Percentiles rank a stretch among this genome's conserved stretches.
These are phyloP conservation scores for Lasiodiplodia sp. DNA, from an alignment of 2,329 filamentous ascomycete genomes.

Conservation along the genomic window DNA sequence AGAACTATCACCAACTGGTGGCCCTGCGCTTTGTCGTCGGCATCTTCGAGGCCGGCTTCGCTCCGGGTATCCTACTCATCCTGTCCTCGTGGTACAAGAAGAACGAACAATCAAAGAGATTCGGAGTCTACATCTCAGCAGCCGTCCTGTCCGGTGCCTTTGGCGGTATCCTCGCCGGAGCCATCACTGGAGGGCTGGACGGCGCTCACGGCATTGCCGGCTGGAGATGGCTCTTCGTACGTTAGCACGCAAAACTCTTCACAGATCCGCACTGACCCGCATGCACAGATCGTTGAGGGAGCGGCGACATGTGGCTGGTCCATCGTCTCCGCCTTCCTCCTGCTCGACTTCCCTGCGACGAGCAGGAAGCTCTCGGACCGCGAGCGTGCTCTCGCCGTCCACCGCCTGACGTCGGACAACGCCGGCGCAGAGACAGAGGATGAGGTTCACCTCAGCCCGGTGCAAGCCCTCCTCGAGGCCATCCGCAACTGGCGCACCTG, in stretches of 20 bases:
- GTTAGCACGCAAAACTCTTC: background rate
- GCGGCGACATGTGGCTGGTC: slow-evolving; percentile 55
- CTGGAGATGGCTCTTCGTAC: slow-evolving; percentile 62
- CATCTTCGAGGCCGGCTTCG: slow-evolving; percentile 62
- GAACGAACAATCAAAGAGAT: slow-evolving; percentile 64
- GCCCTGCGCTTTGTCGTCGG: slow-evolving; percentile 63
- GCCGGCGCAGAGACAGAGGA: slow-evolving; percentile 45
- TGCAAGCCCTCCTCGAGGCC: slow-evolving; percentile 49
- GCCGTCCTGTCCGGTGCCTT: slow-evolving; percentile 64
- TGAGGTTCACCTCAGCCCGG: slow-evolving; percentile 44
- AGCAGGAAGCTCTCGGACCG: slow-evolving; percentile 51
- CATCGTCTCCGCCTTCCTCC: slow-evolving; percentile 53
- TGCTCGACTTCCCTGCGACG: slow-evolving; percentile 59
- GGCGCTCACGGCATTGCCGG: slow-evolving; percentile 54
- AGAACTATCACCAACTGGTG: slow-evolving; percentile 58
- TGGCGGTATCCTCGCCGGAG: slow-evolving; percentile 59
- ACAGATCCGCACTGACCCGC: background rate
- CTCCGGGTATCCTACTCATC: slow-evolving; percentile 62
- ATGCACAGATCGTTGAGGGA: slow-evolving; percentile 42
- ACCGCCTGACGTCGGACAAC: slow-evolving; percentile 54
- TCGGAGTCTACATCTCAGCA: slow-evolving; percentile 65
- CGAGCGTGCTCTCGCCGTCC: slow-evolving; percentile 54
- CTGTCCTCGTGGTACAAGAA: slow-evolving; percentile 67
- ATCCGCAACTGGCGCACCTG: slow-evolving; percentile 57
- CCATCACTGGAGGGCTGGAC: slow-evolving; percentile 57